phyloP scores from a whole-genome alignment of 208 protist genomes.

The Leishmania amazonensis region DNA sequence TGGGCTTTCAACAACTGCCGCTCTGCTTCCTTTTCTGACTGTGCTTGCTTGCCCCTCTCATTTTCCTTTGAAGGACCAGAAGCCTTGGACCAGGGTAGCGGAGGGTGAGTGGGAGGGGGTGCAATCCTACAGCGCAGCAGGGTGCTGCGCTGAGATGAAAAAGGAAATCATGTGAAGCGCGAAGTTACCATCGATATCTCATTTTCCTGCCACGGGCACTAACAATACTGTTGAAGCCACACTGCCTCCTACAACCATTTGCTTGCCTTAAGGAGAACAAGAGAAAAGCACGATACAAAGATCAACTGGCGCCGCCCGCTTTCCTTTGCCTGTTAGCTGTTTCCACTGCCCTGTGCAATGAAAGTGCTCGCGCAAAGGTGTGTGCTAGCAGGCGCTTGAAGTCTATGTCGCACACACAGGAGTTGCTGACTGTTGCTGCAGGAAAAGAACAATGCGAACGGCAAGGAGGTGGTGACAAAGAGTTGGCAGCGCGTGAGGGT shows the following conservation, averaged over 20 bases:
- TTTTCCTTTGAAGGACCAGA: neutral
- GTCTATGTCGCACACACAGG: neutral
- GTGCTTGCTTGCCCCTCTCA: constrained; percentile 13
- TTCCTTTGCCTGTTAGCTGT: neutral
- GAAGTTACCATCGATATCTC: constrained; percentile 4
- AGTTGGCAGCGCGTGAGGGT: neutral
- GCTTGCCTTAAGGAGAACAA: neutral
- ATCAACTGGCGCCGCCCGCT: neutral
- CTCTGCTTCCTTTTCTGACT: neutral
- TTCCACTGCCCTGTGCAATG: neutral
- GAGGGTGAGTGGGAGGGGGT: neutral
- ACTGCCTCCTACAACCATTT: neutral
- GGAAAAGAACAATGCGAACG: neutral
- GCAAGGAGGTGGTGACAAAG: neutral
- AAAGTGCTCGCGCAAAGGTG: neutral
- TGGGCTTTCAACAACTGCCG: constrained; percentile 1
- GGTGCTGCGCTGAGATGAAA: neutral
- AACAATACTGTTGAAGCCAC: neutral
- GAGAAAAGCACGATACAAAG: neutral
- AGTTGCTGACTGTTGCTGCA: neutral
- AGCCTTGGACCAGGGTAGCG: neutral
- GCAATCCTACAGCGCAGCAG: neutral
- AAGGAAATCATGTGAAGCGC: neutral
- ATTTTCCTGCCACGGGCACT: neutral
- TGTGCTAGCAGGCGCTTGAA: neutral